Evolutionary conservation across 345 rosid genomes (phyloP).

Genomic region (Arabidopsis thaliana): TAIR10.1 NC_003071.7:14002501-14003000

Average conservation of each 20-base stretch:
- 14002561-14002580: too few relatives aligned
- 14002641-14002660: background rate
- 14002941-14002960: background rate
- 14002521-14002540: background rate
- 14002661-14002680: background rate
- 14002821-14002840: constrained; percentile 37
- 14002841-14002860: background rate
- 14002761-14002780: constrained; percentile 28
- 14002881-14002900: constrained; percentile 20
- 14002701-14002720: background rate
- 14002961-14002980: background rate
- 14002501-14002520: background rate
- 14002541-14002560: background rate
- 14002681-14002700: background rate
- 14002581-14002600: too few relatives aligned
- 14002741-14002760: constrained; percentile 13
- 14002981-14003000: background rate
- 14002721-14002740: background rate
- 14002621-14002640: background rate
- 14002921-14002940: background rate
- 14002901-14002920: constrained; percentile 1
- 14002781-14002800: constrained; percentile 21
- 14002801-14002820: constrained; percentile 2
- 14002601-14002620: too few relatives aligned
- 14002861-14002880: constrained; percentile 13